Base-by-base conservation (phyloP, 805 yeast species). In the Zygoascus tannicola region DNA sequence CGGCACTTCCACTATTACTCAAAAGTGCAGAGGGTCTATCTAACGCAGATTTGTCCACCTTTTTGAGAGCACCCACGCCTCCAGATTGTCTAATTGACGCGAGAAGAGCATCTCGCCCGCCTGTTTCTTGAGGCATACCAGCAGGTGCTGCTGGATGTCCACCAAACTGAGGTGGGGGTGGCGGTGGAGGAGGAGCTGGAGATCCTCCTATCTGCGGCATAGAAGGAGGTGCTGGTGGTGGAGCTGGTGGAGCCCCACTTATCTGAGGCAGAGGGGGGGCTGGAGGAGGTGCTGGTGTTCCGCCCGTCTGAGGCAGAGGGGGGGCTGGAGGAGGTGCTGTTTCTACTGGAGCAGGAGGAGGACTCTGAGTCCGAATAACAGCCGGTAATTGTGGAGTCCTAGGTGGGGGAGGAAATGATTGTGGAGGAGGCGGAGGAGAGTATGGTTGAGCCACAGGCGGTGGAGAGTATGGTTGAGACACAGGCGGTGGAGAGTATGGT, bases 61-160 rank as follows among this genome's bases (percentile, higher is more conserved):
- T 85, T 50, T 71, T 76, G 52, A 90, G 71, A 4, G 76, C 56
- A 0, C 81, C 80, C 3, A 88, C 32, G 32, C 90, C 88, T 12
- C 80, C 81, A 0, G 95, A 80, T 32, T 80, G 76, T 53, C 95
- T 72, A 52, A 90, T 90, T 0, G 97, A 85, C 0, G 94, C 84
- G 47, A 90, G 67, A 35, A 90, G 69, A 0, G 94, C 94, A 60
- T 84, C 94, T 53, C 95, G 69, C 0, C 80, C 80, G 1, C 68
- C 64, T 7, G 71, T 56, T 34, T 66, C 60, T 3, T 54, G 47
- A 5, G 56, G 46, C 7, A 49, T 55, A 5, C 40, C 48, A 3
- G 37, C 32, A 7, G 48, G 47, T 18, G 63, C 61, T 18, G 67
- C 66, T 12, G 70, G 70, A 4, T 57, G 59, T 19, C 57, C 60